A percentile compares a stretch with the other conserved stretches of the same genome.
These are phyloP conservation scores for Oenanthe sinensis DNA, from an alignment of 129 eudicot genomes.

Conservation along the genomic window DNA sequence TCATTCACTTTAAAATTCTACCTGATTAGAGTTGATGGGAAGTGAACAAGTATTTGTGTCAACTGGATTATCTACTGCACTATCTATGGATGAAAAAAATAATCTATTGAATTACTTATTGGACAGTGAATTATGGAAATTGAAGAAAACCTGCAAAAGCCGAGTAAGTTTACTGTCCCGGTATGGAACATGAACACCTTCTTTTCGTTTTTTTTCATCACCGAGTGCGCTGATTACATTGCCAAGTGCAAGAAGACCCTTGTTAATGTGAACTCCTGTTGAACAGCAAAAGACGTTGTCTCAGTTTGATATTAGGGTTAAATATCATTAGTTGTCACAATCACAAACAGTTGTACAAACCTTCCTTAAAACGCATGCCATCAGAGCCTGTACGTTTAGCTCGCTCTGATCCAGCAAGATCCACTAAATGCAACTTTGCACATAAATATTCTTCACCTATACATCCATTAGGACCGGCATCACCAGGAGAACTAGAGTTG, in stretches of 20 bases:
- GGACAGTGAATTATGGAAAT: neutral
- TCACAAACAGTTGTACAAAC: slow-evolving; percentile 27
- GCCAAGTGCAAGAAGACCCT: slow-evolving; percentile 98
- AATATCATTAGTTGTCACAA: neutral
- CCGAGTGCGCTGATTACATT: slow-evolving; percentile 98
- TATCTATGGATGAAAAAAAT: neutral
- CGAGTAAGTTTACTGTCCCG: slow-evolving; percentile 99
- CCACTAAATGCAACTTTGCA: slow-evolving; percentile 97
- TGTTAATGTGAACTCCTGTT: slow-evolving; percentile 96
- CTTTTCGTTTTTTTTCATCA: slow-evolving; percentile 96
- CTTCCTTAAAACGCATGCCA: slow-evolving; percentile 99
- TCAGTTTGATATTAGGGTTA: slow-evolving; percentile 4
- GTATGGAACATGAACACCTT: slow-evolving; percentile 93
- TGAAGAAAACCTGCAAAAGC: slow-evolving; percentile 68
- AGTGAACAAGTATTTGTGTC: neutral
- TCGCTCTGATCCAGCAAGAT: slow-evolving; percentile 98
- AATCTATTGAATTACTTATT: too few relatives aligned
- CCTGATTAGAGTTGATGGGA: neutral
- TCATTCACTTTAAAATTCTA: neutral
- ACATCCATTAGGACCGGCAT: slow-evolving; percentile 39
- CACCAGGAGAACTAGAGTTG: slow-evolving; percentile 41
- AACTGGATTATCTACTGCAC: neutral
- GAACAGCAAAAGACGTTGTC: slow-evolving; percentile 10
- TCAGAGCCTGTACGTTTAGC: slow-evolving; percentile 99
- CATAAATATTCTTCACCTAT: slow-evolving; percentile 86